Conservation (phyloP, 2,329 filamentous ascomycete genomes). For the Penicillium sp. region DNA sequence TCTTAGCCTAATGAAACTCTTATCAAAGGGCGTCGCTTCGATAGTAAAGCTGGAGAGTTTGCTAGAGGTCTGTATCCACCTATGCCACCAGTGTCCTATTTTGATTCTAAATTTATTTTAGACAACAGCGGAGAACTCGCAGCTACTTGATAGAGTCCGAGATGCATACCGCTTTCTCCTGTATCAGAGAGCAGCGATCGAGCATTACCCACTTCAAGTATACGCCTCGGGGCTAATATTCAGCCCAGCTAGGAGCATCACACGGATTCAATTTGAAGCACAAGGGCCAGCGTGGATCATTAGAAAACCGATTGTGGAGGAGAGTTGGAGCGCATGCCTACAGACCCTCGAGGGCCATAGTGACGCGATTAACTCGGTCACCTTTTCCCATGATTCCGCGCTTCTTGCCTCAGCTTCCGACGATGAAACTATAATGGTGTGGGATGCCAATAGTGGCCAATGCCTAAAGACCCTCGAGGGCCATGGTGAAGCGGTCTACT, state of each 20-base stretch:
- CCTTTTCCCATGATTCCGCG: conserved; percentile 14
- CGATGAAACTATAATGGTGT: conserved; percentile 17
- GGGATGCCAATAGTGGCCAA: background rate
- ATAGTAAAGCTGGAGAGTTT: conserved; percentile 21
- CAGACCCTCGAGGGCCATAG: conserved; percentile 20
- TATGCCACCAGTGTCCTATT: background rate
- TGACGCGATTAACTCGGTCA: conserved; percentile 12
- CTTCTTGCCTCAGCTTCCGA: conserved; percentile 11
- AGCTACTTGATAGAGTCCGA: background rate
- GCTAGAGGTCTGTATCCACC: conserved; percentile 1
- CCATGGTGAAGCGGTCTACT: too few relatives aligned
- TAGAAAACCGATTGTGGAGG: background rate
- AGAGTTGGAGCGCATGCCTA: conserved; percentile 12
- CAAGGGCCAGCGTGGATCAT: conserved; percentile 4
- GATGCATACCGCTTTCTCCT: conserved; percentile 20
- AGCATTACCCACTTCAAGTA: conserved; percentile 31
- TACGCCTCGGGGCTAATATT: conserved; percentile 31
- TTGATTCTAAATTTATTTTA: background rate
- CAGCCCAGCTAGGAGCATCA: conserved; percentile 22
- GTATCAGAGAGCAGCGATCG: background rate
- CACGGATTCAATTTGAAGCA: conserved; percentile 8
- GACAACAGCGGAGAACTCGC: background rate
- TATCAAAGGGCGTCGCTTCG: conserved; percentile 8
- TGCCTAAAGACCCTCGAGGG: background rate
- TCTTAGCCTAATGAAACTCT: conserved; percentile 11